phyloP scores from a whole-genome alignment of 2,329 filamentous ascomycete genomes.

The Monosporascus sp. region DNA sequence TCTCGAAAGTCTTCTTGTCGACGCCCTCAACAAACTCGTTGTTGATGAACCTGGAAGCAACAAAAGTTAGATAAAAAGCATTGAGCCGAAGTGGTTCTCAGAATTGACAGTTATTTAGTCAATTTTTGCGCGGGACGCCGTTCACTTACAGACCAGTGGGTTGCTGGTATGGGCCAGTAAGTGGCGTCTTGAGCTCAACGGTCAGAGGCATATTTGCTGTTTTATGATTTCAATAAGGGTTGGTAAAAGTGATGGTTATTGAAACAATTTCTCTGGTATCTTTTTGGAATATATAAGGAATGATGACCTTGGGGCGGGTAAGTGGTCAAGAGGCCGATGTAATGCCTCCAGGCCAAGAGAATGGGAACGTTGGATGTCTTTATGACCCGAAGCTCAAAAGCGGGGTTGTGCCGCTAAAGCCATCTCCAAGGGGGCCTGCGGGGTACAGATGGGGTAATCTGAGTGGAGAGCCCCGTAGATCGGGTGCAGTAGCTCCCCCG shows the following conservation, averaged over 20 bases:
- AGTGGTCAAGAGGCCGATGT: background rate
- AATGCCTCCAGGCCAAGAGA: background rate
- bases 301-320: too few species aligned
- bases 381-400: background rate
- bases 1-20: slow-evolving; percentile 87
- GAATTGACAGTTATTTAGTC: background rate
- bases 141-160: slow-evolving; percentile 55
- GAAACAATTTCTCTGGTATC: too few species aligned
- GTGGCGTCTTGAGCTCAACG: slow-evolving; percentile 62
- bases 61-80: slow-evolving; percentile 14
- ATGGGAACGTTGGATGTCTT: background rate
- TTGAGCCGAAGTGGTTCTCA: background rate
- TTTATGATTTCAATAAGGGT: background rate
- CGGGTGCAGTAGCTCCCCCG: too few species aligned
- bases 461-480: too few species aligned
- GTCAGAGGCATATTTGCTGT: slow-evolving; percentile 40
- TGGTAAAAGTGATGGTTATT: background rate
- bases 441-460: too few species aligned
- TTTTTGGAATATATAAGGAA: too few species aligned
- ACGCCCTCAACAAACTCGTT: slow-evolving; percentile 81
- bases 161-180: slow-evolving; percentile 54
- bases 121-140: background rate
- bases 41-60: slow-evolving; percentile 70
- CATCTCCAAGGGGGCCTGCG: too few species aligned
- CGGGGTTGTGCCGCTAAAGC: too few species aligned